A percentile compares a stretch with the other conserved stretches of the same genome.
These are phyloP conservation scores for Murraya paniculata DNA, from an alignment of 345 rosid species.

Conservation along the genomic window DNA sequence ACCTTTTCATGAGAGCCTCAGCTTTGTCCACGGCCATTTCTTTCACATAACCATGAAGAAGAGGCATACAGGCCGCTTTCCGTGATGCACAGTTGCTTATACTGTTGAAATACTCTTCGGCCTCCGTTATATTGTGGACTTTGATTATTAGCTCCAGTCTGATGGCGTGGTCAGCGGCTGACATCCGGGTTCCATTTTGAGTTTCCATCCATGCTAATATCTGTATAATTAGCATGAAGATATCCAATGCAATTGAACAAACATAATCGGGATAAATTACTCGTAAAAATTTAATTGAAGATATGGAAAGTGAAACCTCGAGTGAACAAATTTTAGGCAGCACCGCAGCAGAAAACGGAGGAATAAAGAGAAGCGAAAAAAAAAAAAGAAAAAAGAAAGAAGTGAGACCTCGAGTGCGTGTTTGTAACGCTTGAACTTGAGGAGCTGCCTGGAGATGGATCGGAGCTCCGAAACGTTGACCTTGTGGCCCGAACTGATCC, in stretches of 20 bases:
- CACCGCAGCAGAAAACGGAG: neutral
- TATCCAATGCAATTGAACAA: neutral
- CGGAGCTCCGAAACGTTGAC: conserved; percentile 44
- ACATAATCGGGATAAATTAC: neutral
- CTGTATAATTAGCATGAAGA: conserved; percentile 21
- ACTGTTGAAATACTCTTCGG: conserved; percentile 43
- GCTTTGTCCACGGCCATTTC: conserved; percentile 37
- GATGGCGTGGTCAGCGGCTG: conserved; percentile 32
- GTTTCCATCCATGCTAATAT: conserved; percentile 52
- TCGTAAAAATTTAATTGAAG: neutral
- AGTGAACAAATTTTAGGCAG: neutral
- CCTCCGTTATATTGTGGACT: conserved; percentile 34
- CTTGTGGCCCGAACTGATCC: conserved; percentile 38
- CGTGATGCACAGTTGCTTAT: conserved; percentile 21
- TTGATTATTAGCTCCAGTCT: conserved; percentile 45
- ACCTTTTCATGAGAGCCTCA: conserved; percentile 47
- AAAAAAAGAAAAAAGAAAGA: no score
- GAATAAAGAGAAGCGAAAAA: no score
- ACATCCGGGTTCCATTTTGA: conserved; percentile 25
- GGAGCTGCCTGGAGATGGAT: conserved; percentile 27
- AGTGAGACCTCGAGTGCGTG: conserved; percentile 52
- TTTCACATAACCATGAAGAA: conserved; percentile 52
- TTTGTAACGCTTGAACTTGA: conserved; percentile 37
- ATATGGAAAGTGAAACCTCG: neutral
- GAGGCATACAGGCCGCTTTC: conserved; percentile 47